Evolutionary conservation across 2,329 filamentous ascomycete genomes (phyloP), one percentile per base, ranked within the genome.

Genomic region (Curvularia sp.): DNA sequence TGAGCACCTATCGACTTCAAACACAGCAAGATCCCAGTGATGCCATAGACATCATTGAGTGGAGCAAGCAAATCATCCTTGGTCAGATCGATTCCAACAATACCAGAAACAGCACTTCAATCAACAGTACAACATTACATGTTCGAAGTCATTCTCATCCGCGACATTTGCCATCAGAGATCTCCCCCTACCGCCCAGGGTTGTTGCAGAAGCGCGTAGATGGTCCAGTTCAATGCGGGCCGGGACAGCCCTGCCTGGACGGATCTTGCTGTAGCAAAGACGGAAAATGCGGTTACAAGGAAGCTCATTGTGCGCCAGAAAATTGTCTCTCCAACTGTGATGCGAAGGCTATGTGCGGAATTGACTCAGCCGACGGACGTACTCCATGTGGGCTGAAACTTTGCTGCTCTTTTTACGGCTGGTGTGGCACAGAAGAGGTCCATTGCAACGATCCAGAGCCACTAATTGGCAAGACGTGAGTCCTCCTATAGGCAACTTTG

Each of bases 191-290:
- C 23, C 19, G 23, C 23, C 6, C 13, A 12, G 42, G 19, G n/a
- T n/a, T n/a, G 12, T 28, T 46, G 25, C 25, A 28, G 15, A 46
- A 46, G 42, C 42, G 42, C 12, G 49, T 60, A 19, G 57, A 63
- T 49, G 60, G 60, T 18, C 54, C 60, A 13, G 49, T 63, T 23
- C 58, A 63, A 46, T 61, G 61, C 49, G 61, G 60, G 18, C 60
- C 60, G 8, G 54, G 57, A 5, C 39, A 51, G 23, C 57, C 57
- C 28, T 60, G 60, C 34, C 21, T 55, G 13, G 57, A 63, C 28
- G 50, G 39, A 2, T 55, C 49, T 4, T 60, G 60, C 51, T 63
- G 57, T 43, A 61, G 27, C 32, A 41, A 32, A 18, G 49, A 57
- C 18, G 60, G 60, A 8, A 63, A 63, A 28, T 63, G 60, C 42